Conservation (phyloP, 768 basidiomycete species). For the Rhizopogon roseolus region DNA sequence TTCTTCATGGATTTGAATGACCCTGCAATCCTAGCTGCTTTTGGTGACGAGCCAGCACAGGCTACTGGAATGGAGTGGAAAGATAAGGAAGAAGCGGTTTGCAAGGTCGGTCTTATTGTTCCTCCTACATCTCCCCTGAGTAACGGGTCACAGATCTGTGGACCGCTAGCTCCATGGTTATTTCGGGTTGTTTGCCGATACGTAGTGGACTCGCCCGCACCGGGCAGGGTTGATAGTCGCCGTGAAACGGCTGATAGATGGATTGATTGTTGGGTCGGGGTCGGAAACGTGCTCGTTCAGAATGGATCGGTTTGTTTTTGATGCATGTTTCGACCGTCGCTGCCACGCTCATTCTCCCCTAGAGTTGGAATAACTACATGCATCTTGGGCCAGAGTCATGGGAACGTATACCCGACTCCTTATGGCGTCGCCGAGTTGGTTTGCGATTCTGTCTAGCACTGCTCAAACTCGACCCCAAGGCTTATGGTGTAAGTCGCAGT, state of each 20-base stretch:
- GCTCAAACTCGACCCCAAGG: conserved; percentile 53
- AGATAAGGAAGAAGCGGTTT: conserved; percentile 43
- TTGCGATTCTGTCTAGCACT: conserved; percentile 56
- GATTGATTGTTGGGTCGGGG: conserved; percentile 73
- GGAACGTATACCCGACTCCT: conserved; percentile 47
- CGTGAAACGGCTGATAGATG: conserved; percentile 44
- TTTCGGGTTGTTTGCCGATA: conserved; percentile 50
- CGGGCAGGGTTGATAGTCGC: conserved; percentile 14
- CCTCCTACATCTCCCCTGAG: neutral
- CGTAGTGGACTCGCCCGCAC: conserved; percentile 30
- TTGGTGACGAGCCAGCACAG: conserved; percentile 33
- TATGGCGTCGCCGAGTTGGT: conserved; percentile 53
- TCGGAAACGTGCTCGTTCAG: conserved; percentile 56
- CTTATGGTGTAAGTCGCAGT: conserved; percentile 47
- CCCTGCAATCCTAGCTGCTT: conserved; percentile 50
- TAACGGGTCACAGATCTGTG: neutral
- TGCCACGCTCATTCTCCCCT: neutral
- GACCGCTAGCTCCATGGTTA: conserved; percentile 43
- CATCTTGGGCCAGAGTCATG: conserved; percentile 47
- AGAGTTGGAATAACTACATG: conserved; percentile 65
- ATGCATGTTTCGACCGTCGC: neutral
- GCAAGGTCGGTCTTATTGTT: conserved; percentile 35
- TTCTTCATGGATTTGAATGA: conserved; percentile 60
- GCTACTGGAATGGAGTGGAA: conserved; percentile 25
- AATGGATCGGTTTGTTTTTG: conserved; percentile 24